phyloP scores from a whole-genome alignment of 768 basidiomycete genomes.

The Termitomyces sp. region DNA sequence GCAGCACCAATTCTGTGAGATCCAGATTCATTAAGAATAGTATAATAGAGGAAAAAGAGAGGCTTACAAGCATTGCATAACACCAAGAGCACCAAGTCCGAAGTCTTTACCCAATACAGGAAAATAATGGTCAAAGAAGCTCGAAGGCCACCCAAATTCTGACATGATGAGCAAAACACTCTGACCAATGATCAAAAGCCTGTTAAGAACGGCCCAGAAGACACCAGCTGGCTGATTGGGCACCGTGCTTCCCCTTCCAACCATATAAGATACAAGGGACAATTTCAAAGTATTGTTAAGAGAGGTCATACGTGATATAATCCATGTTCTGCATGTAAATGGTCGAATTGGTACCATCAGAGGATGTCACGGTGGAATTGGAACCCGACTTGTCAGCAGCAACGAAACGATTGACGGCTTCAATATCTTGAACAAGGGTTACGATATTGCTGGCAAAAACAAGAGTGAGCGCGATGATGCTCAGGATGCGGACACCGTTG shows the following conservation, averaged over 20 bases:
- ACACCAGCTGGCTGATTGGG: constrained; percentile 87
- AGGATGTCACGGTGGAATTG: constrained; percentile 15
- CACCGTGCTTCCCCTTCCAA: constrained; percentile 63
- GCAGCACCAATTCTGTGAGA: constrained; percentile 55
- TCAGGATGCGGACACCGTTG: constrained; percentile 72
- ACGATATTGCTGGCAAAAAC: constrained; percentile 79
- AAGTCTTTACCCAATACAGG: constrained; percentile 82
- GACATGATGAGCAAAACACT: constrained; percentile 75
- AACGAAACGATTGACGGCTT: constrained; percentile 66
- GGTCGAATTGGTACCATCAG: constrained; percentile 14
- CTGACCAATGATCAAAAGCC: constrained; percentile 84
- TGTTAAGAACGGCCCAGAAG: constrained; percentile 89
- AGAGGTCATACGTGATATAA: constrained; percentile 61
- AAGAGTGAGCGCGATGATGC: constrained; percentile 72
- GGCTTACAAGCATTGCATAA: constrained; percentile 78
- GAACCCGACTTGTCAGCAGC: constrained; percentile 28
- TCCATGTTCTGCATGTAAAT: constrained; percentile 49
- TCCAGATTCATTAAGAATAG: background rate
- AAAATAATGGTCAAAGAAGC: constrained; percentile 80
- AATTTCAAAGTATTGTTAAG: background rate
- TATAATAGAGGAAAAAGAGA: background rate
- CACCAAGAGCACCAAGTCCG: constrained; percentile 81
- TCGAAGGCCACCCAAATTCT: constrained; percentile 74
- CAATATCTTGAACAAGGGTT: constrained; percentile 64
- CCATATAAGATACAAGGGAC: constrained; percentile 1